These are phyloP conservation scores for Stylosanthes scabra DNA, from an alignment of 331 rosid species.

Conservation along the genomic window DNA sequence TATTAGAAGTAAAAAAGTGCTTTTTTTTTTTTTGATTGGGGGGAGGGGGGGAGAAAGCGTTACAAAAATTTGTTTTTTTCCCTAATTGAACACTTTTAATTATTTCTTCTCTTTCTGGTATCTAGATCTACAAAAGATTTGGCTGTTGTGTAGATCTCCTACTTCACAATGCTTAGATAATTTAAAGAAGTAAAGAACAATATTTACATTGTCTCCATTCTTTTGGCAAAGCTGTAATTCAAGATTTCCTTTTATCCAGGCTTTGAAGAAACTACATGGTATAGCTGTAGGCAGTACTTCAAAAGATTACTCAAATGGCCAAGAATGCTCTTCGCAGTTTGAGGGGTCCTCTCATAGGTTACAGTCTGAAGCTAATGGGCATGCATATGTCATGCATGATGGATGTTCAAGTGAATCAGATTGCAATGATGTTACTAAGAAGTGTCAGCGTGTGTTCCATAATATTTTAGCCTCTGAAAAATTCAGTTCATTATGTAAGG, in stretches of 20 bases:
- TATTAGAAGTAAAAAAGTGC: not conserved
- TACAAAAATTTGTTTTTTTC: too few species aligned
- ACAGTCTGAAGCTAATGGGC: conserved; percentile 55
- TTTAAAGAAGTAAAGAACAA: conserved; percentile 24
- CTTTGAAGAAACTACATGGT: conserved; percentile 42
- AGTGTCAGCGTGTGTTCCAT: conserved; percentile 60
- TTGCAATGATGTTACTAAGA: conserved; percentile 43
- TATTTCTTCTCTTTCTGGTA: too few species aligned
- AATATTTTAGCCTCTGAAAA: conserved; percentile 71
- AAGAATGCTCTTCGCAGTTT: conserved; percentile 39
- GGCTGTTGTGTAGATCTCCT: not conserved
- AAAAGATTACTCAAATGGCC: conserved; percentile 48
- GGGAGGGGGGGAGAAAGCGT: too few species aligned
- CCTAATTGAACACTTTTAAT: too few species aligned
- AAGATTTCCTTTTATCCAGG: conserved; percentile 54
- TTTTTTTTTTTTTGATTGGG: too few species aligned
- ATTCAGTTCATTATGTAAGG: conserved; percentile 73
- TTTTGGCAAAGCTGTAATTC: conserved; percentile 39
- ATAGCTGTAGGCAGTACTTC: conserved; percentile 45
- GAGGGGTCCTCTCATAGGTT: conserved; percentile 42
- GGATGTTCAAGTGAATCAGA: conserved; percentile 57
- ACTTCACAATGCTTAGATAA: not conserved
- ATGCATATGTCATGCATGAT: conserved; percentile 44
- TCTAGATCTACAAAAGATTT: too few species aligned
- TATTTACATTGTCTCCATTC: conserved; percentile 5